Percentiles rank a stretch among this genome's conserved stretches.
phyloP scores from a whole-genome alignment of 169 alveolate genomes.

The Plasmodium blacklocki region DNA sequence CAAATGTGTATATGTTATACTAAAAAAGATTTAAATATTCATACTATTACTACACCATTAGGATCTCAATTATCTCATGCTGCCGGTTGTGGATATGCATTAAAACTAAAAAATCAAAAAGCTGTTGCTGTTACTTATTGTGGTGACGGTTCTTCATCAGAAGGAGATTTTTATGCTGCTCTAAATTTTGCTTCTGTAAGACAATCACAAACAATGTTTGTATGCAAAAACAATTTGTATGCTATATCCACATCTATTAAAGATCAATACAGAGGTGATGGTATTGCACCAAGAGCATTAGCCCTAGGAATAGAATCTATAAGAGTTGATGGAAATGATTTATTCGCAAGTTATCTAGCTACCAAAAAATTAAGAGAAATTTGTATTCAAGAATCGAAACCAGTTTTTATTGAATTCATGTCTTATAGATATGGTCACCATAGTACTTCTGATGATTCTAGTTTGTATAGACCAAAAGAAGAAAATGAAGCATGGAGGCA shows the following conservation, averaged over 20 bases:
- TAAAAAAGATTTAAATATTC: constrained; percentile 87
- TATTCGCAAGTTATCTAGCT: constrained; percentile 95
- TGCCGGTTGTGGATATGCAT: constrained; percentile 96
- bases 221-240: constrained; percentile 96
- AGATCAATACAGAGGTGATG: constrained; percentile 97
- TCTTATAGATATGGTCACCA: constrained; percentile 97
- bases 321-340: constrained; percentile 93
- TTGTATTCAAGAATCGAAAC: constrained; percentile 87
- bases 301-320: constrained; percentile 94
- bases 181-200: constrained; percentile 96
- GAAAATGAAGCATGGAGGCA: constrained; percentile 91
- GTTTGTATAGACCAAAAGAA: constrained; percentile 90
- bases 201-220: constrained; percentile 93
- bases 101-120: constrained; percentile 87
- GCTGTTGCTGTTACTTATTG: constrained; percentile 93
- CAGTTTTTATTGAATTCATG: constrained; percentile 94
- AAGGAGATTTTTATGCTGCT: constrained; percentile 97
- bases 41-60: constrained; percentile 95
- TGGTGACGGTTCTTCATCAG: constrained; percentile 99
- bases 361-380: constrained; percentile 92
- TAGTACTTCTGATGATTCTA: constrained; percentile 96
- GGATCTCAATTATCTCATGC: constrained; percentile 97
- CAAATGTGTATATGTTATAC: constrained; percentile 98
- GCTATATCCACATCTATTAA: constrained; percentile 96
- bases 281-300: constrained; percentile 96